A percentile compares a stretch with the other conserved stretches of the same genome.
phyloP scores from a whole-genome alignment of 2,329 filamentous ascomycete species.

The Alternaria hordeiaustralica region DNA sequence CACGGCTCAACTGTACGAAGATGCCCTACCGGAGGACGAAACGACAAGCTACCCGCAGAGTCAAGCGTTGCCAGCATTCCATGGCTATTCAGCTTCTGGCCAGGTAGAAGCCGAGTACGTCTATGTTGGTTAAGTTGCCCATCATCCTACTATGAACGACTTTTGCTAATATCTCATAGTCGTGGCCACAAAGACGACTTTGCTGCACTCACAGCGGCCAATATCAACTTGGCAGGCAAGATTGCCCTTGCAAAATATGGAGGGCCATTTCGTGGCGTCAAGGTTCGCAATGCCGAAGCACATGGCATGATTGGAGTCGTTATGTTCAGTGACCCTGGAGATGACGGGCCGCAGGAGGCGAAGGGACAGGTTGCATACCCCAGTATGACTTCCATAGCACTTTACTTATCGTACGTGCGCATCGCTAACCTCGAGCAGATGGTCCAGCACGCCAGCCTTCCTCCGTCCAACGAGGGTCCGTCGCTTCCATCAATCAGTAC shows the following conservation, averaged over 20 bases:
- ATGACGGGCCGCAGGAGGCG: conserved; percentile 51
- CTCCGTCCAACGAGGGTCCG: conserved; percentile 54
- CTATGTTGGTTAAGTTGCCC: conserved; percentile 49
- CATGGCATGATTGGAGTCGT: conserved; percentile 53
- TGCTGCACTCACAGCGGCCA: conserved; percentile 48
- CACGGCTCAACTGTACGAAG: conserved; percentile 40
- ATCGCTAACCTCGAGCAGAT: conserved; percentile 47
- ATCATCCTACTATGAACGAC: conserved; percentile 36
- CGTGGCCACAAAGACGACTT: conserved; percentile 53
- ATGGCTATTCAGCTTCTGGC: conserved; percentile 56
- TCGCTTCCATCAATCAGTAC: conserved; percentile 67
- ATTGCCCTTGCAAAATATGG: conserved; percentile 56
- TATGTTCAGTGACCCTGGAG: conserved; percentile 54
- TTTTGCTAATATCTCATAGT: conserved; percentile 20
- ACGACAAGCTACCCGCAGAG: conserved; percentile 47
- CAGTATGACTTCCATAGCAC: conserved; percentile 42
- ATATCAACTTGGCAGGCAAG: conserved; percentile 55
- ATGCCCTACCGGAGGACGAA: conserved; percentile 39
- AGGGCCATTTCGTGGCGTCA: conserved; percentile 55
- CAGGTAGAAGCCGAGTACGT: conserved; percentile 56
- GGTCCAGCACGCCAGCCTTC: conserved; percentile 55
- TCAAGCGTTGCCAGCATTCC: conserved; percentile 52
- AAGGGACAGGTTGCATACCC: conserved; percentile 43
- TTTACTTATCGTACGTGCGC: no score
- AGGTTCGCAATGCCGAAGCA: conserved; percentile 56